phyloP scores from a whole-genome alignment of 306 rosid genomes.

The Senna siamea region DNA sequence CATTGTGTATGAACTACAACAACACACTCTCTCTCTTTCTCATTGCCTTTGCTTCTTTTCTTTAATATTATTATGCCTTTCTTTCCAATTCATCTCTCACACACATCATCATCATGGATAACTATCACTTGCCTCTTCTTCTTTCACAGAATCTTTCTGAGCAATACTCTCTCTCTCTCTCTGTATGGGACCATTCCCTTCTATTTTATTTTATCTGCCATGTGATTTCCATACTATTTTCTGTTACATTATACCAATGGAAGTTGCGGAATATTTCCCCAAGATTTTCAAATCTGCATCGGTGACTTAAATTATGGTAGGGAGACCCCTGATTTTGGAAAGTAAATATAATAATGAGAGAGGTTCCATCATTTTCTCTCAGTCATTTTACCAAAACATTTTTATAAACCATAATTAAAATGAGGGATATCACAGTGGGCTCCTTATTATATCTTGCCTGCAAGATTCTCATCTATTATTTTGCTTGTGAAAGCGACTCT shows the following conservation, averaged over 20 bases:
- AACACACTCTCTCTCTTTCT: too few species aligned
- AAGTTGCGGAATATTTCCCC: slow-evolving; percentile 22
- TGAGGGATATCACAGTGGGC: slow-evolving; percentile 56
- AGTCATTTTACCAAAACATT: slow-evolving; percentile 53
- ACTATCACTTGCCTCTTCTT: slow-evolving; percentile 29
- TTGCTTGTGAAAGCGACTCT: slow-evolving; percentile 63
- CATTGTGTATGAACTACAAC: not conserved
- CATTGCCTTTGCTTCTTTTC: slow-evolving; percentile 9
- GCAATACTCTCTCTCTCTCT: slow-evolving; percentile 29
- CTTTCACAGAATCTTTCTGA: slow-evolving; percentile 57
- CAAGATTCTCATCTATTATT: slow-evolving; percentile 82
- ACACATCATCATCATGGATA: slow-evolving; percentile 37
- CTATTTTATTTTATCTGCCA: slow-evolving; percentile 46
- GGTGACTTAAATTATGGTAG: slow-evolving; percentile 40
- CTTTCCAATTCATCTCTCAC: slow-evolving; percentile 25
- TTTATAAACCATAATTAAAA: slow-evolving; percentile 48
- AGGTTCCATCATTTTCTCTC: slow-evolving; percentile 62
- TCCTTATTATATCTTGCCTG: slow-evolving; percentile 64
- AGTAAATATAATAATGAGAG: slow-evolving; percentile 41
- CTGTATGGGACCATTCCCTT: slow-evolving; percentile 42
- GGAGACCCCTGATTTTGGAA: slow-evolving; percentile 38
- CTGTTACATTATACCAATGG: slow-evolving; percentile 24
- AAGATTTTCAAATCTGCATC: slow-evolving; percentile 38
- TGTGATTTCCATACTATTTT: slow-evolving; percentile 46
- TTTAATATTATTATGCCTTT: not conserved